A percentile compares a stretch with the other conserved stretches of the same genome.
These are phyloP conservation scores for Monilinia vaccinii-corymbosi DNA, from an alignment of 2,329 filamentous ascomycete genomes.

Conservation along the genomic window DNA sequence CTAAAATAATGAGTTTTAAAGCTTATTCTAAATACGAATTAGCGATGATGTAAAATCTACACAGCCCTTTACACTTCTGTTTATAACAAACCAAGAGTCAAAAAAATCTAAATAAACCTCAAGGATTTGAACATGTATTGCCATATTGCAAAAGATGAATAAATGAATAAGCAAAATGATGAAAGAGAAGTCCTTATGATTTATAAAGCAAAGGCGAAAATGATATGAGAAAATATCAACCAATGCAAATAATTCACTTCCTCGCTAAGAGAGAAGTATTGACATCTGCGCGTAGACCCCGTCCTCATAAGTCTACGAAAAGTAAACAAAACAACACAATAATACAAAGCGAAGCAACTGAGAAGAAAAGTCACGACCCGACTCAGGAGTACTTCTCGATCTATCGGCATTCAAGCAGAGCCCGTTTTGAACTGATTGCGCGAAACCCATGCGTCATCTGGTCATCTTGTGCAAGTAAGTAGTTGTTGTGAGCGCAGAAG, in stretches of 20 bases:
- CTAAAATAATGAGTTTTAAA: no score
- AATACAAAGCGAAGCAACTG: no score
- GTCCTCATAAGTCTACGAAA: not conserved
- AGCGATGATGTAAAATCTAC: no score
- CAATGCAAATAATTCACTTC: not conserved
- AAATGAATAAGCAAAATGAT: not conserved
- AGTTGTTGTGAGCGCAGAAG: not conserved
- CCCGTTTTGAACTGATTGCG: not conserved
- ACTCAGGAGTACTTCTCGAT: no score
- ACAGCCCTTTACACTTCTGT: no score
- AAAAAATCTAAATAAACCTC: not conserved
- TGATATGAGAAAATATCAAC: not conserved
- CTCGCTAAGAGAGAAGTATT: not conserved
- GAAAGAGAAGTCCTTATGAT: not conserved
- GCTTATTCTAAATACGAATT: no score
- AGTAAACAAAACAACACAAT: not conserved
- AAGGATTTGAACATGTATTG: not conserved
- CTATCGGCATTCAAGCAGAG: no score
- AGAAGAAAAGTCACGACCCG: no score
- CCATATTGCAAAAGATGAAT: not conserved
- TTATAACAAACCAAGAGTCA: not conserved
- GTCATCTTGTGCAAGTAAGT: not conserved
- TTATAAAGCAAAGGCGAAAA: not conserved
- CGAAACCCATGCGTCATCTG: not conserved
- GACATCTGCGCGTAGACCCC: conserved; percentile 10